Base-by-base conservation (phyloP, 2,329 filamentous ascomycete genomes). In the Aspergillus calidoustus region DNA sequence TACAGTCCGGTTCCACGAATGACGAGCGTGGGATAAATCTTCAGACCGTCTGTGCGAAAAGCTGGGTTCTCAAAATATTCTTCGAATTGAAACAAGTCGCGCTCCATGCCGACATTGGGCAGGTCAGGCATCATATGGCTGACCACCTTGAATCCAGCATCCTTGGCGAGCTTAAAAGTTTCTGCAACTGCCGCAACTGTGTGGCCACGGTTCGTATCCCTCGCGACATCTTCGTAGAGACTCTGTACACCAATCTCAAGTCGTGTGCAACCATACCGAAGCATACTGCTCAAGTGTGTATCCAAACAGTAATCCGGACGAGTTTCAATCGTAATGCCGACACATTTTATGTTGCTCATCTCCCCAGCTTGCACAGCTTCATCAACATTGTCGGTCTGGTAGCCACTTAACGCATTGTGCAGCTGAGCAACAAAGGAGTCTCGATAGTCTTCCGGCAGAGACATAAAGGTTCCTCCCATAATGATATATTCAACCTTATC, bases 401-500 rank as follows among this genome's bases (percentile, higher is more conserved):
- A 99, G 7, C 95, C 95, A 68, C 93, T 97, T 7, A 99, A 86
- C 1, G 95, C 95, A 74, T 99, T 99, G 80, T 99, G 95, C 54
- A 99, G 84, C 73, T 97, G 94, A 1, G 93, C 90, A 62, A 99
- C 97, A 72, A 99, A 99, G 60, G 91, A 88, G 64, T 99, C 92
- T 30, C 95, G 85, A 77, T 99, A 99, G 25, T 90, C 88, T 71
- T 93, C 89, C 8, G 94, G 86, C 28, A 99, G 80, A 3, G 94
- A 98, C 96, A 99, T 99, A 79, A 99, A 99, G 0, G 95, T 99
- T 68, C 95, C 95, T 63, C 95, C 95, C 95, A 99, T 99, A 75
- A 99, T 97, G 74, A 99, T 99, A 78, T 98, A 99, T 81, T 99
- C 95, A 25, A 99, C 95, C 78, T 99, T 99, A 81, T 99, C 95